Percentiles rank a stretch among this genome's conserved stretches.
Conservation (phyloP, 805 yeast genomes). For the Debaryomyces tyrocola region DNA sequence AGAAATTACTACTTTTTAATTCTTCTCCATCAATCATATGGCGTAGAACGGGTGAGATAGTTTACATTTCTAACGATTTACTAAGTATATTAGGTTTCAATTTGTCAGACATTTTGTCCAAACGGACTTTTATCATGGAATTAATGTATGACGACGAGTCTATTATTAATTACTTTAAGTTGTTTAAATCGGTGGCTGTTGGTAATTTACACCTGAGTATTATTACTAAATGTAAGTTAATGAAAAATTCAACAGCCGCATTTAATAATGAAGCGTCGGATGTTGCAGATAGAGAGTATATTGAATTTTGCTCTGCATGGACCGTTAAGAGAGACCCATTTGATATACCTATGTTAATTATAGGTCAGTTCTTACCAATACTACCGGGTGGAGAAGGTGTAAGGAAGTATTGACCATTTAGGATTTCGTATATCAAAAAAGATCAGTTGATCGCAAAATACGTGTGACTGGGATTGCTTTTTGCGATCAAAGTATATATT, state of each 20-base stretch:
- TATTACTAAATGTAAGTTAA: slow-evolving; percentile 50
- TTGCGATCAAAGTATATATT: background rate
- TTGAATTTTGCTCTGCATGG: slow-evolving; percentile 79
- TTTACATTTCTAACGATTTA: slow-evolving; percentile 74
- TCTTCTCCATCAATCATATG: slow-evolving; percentile 82
- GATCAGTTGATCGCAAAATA: background rate
- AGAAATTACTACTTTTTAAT: slow-evolving; percentile 47
- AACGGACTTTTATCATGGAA: slow-evolving; percentile 70
- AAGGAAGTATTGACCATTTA: slow-evolving; percentile 23
- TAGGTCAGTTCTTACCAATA: slow-evolving; percentile 78
- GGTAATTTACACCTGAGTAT: slow-evolving; percentile 58
- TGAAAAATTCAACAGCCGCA: slow-evolving; percentile 25
- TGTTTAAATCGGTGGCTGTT: slow-evolving; percentile 72
- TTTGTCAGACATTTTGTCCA: slow-evolving; percentile 54
- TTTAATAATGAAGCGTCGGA: slow-evolving; percentile 4
- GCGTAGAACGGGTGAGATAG: slow-evolving; percentile 85
- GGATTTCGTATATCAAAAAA: background rate
- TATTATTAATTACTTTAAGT: slow-evolving; percentile 67
- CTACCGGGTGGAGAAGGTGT: slow-evolving; percentile 38
- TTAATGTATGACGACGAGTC: slow-evolving; percentile 75
- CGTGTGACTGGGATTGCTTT: background rate
- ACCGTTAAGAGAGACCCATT: slow-evolving; percentile 81
- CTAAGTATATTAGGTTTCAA: slow-evolving; percentile 67
- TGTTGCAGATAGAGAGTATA: slow-evolving; percentile 28
- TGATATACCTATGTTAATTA: slow-evolving; percentile 80